Evolutionary conservation across 1,284 basidiomycete species (phyloP).

Genomic region (Puccinia novopanici): DNA sequence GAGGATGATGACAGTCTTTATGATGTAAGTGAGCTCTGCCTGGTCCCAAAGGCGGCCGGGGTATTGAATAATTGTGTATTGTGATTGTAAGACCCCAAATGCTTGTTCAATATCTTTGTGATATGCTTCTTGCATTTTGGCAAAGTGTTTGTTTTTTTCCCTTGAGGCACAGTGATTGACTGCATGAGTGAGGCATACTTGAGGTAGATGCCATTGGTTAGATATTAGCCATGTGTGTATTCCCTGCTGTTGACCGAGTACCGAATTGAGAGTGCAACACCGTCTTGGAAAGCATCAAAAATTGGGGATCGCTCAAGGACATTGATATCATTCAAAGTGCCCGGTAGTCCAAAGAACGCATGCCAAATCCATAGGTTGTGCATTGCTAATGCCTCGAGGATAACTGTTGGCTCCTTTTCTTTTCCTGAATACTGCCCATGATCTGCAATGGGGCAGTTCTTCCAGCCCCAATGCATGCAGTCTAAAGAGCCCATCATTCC

Average conservation of each 20-base stretch:
- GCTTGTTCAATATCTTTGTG: constrained; percentile 24
- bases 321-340: constrained; percentile 9
- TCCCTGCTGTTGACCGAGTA: background rate
- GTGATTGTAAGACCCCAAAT: constrained; percentile 27
- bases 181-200: background rate
- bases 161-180: constrained; percentile 2
- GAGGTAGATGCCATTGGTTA: constrained; percentile 11
- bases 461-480: constrained; percentile 37
- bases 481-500: background rate
- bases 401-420: constrained; percentile 11
- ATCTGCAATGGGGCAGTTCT: constrained; percentile 22
- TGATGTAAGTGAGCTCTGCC: background rate
- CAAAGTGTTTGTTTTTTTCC: too few species aligned
- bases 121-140: constrained; percentile 13
- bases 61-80: background rate
- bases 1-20: constrained; percentile 26
- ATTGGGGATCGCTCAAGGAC: constrained; percentile 3
- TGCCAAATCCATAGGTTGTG: constrained; percentile 20
- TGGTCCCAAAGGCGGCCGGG: background rate
- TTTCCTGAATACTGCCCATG: constrained; percentile 12
- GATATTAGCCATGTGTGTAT: constrained; percentile 1
- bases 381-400: constrained; percentile 16
- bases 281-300: background rate
- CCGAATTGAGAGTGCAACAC: background rate
- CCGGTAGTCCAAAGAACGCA: too few species aligned